Evolutionary conservation across 2,329 filamentous ascomycete genomes (phyloP), one percentile per base, ranked within the genome.

Genomic region (Dactylellina haptotyla): DNA sequence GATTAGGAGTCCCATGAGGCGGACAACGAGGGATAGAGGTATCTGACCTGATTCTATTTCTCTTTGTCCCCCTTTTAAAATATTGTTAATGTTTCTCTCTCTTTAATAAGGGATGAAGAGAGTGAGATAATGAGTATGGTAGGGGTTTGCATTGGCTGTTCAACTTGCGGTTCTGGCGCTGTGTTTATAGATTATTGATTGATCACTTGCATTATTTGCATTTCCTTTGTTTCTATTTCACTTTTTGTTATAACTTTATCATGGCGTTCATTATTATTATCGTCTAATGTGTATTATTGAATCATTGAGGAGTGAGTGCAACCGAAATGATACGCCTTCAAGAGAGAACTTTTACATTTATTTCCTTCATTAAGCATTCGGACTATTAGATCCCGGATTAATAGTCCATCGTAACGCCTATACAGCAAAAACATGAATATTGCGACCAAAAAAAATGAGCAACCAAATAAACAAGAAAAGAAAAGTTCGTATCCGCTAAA

Each of bases 1-100:
- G 14, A 28, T 72, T 43, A 18, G 51, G 16, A 72, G 67, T 16
- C 67, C 67, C 4, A 65, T 72, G 67, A 72, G 56, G 39, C 57
- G 67, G 20, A 48, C 45, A 4, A 65, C 45, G 12, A 56, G 67
- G 48, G 61, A 65, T 61, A 46, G 67, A 14, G 67, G 67, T 23
- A 43, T 72, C 30, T 65, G 30, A 63, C 12, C 1, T 4, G 23
- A 10, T 14, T 43, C 43, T 18, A 6, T 45, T 8, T 41, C 10
- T 43, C 9, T 43, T 45, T 54, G 20, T 10, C 46, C 43, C 32
- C 4, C 37, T 18, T 23, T n/a, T 18, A 1, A 26, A 37, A 5
- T 20, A 39, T 28, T 25, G 10, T 37, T 25, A 6, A 50, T n/a
- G 20, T 20, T 28, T 23, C n/a, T n/a, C n/a, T n/a, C n/a, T n/a